Base-by-base conservation (phyloP, 2,329 filamentous ascomycete species). In the Penicillium hordei region DNA sequence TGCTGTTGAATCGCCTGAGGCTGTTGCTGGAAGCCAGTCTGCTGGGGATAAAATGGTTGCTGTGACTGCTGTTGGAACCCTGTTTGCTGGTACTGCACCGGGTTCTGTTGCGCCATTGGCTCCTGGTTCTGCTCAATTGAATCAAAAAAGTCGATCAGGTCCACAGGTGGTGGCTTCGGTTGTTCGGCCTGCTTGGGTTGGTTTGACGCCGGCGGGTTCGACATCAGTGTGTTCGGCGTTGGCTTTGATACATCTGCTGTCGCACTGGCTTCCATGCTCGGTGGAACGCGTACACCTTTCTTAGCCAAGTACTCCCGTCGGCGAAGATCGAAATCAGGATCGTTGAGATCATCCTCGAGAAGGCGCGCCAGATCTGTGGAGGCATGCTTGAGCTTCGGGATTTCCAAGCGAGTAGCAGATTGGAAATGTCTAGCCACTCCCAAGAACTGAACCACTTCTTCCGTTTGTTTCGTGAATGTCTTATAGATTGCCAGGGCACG, bases 381-480 rank as follows among this genome's bases (percentile, higher is more conserved):
- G 6, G 94, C 94, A 73, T 99, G 94, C 78, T 97, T 97, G 65
- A 99, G 83, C 78, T 96, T 97, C 10, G 94, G 94, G 8, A 99
- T 95, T 70, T 97, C 91, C 39, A 99, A 84, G 60, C 93, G 83
- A 5, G 94, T 99, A 62, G 93, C 91, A 71, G 93, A 89, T 76
- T 97, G 92, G 72, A 93, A 94, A 71, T 94, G 89, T 61, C 93
- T 86, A 44, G 94, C 94, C 43, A 93, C 83, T 66, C 88, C 88
- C 45, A 99, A 83, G 70, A 93, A 99, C 68, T 91, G 87, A 17
- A 99, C 93, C 1, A 97, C 93, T 63, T 88, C 86, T 67, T 97
- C 93, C 7, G 94, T 99, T 74, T 96, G 93, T 68, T 86, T 89
- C 17, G 91, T 91, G 70, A 99, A 99, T 17, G 83, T 89, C 71